A percentile compares a stretch with the other conserved stretches of the same genome.
Evolutionary conservation across 805 yeast species (phyloP).

Genomic region (Ogataea minuta): DNA sequence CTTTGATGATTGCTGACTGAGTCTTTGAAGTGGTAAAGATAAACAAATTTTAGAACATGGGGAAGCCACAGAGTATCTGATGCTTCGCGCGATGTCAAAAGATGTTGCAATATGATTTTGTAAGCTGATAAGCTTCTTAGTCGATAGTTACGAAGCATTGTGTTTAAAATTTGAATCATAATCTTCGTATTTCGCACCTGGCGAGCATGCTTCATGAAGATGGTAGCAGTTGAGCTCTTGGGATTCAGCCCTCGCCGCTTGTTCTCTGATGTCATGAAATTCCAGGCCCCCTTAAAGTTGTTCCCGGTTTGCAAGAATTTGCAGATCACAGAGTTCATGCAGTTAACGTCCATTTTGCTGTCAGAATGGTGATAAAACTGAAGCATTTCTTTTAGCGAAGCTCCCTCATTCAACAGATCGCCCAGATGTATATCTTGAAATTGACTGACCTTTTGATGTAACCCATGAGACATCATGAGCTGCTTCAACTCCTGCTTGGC

Average conservation of each 20-base stretch:
- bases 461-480: conserved; percentile 11
- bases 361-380: conserved; percentile 12
- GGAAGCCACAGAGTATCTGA: conserved; percentile 20
- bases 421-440: conserved; percentile 17
- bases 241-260: conserved; percentile 9
- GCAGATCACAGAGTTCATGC: conserved; percentile 25
- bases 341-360: conserved; percentile 17
- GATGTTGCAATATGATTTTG: conserved; percentile 16
- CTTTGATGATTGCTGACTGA: conserved; percentile 21
- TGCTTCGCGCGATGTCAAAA: conserved; percentile 13
- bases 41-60: conserved; percentile 18
- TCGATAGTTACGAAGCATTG: conserved; percentile 12
- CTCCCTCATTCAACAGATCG: conserved; percentile 18
- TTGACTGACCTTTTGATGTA: conserved; percentile 12
- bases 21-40: conserved; percentile 15
- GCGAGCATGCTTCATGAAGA: conserved; percentile 21
- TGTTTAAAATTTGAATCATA: conserved; percentile 19
- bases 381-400: conserved; percentile 12
- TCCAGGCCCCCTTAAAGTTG: conserved; percentile 22
- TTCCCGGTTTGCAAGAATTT: conserved; percentile 10
- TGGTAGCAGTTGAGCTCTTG: conserved; percentile 22
- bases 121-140: conserved; percentile 19
- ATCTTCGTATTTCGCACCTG: conserved; percentile 9
- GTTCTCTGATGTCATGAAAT: conserved; percentile 14
- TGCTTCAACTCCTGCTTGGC: conserved; percentile 16